Evolutionary conservation across 2,329 filamentous ascomycete species (phyloP).

Genomic region (Aspergillus sergii): DNA sequence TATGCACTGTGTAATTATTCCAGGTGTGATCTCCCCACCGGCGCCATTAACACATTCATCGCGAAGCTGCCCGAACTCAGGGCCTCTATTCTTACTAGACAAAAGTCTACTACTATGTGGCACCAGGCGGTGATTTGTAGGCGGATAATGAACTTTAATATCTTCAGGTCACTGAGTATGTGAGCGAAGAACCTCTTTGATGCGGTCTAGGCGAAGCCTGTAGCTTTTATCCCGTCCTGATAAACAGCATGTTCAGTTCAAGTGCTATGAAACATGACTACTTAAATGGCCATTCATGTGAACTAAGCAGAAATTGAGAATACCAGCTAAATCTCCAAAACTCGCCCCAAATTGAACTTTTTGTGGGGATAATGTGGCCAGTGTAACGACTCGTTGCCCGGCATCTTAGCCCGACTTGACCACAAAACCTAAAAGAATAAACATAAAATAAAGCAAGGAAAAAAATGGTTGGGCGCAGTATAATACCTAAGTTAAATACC

Average conservation of each 20-base stretch:
- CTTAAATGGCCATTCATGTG: background rate
- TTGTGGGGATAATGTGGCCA: background rate
- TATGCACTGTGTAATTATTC: background rate
- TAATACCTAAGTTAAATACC: background rate
- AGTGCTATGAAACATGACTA: background rate
- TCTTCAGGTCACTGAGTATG: no score
- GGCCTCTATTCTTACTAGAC: no score
- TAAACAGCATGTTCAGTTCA: background rate
- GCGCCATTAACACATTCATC: background rate
- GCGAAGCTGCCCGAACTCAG: no score
- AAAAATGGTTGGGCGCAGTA: background rate
- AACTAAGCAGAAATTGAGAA: background rate
- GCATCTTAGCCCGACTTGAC: no score
- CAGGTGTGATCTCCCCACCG: background rate
- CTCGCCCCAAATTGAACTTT: background rate
- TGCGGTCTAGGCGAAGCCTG: background rate
- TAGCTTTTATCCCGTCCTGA: background rate
- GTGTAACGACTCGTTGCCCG: background rate
- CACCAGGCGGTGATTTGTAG: no score
- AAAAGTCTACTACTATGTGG: no score
- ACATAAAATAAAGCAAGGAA: no score
- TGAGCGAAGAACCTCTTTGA: no score
- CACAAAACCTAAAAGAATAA: no score
- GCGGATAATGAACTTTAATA: no score
- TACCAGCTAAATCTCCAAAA: background rate